Percentiles rank a stretch among this genome's conserved stretches.
phyloP scores from a whole-genome alignment of 768 basidiomycete genomes.

The Rhodotorula diobovata region DNA sequence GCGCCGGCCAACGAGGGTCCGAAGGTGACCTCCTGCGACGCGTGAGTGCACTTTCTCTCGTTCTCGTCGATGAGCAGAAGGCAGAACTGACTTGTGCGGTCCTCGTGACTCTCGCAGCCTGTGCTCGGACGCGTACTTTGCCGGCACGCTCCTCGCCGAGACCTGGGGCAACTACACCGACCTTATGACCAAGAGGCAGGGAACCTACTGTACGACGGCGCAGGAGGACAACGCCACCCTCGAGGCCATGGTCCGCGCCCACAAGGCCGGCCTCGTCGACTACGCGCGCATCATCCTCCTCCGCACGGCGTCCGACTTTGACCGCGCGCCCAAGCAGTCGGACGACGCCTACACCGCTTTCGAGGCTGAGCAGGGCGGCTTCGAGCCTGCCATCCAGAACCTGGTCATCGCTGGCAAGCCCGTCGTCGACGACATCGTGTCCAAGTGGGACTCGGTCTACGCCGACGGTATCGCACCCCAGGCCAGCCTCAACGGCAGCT shows the following conservation, averaged over 20 bases:
- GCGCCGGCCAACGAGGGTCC: slow-evolving; percentile 48
- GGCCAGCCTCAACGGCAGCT: slow-evolving; percentile 25
- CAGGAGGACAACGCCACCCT: slow-evolving; percentile 52
- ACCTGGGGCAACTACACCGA: slow-evolving; percentile 50
- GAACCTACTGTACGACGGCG: slow-evolving; percentile 46
- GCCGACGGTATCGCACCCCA: slow-evolving; percentile 46
- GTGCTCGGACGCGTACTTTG: slow-evolving; percentile 40
- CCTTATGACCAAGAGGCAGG: slow-evolving; percentile 48
- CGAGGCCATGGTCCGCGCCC: slow-evolving; percentile 48
- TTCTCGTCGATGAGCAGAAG: not conserved
- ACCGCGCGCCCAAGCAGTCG: slow-evolving; percentile 41
- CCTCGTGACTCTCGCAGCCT: not conserved
- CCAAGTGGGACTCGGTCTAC: slow-evolving; percentile 48
- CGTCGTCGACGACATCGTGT: slow-evolving; percentile 49
- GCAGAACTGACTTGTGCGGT: too few relatives aligned
- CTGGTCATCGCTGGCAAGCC: slow-evolving; percentile 50
- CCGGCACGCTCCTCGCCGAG: slow-evolving; percentile 48
- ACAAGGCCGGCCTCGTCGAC: slow-evolving; percentile 47
- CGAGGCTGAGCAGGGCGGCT: slow-evolving; percentile 46
- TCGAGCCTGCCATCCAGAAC: slow-evolving; percentile 48
- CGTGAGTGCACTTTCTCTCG: not conserved
- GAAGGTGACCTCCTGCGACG: slow-evolving; percentile 47
- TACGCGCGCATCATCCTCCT: slow-evolving; percentile 50
- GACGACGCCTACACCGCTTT: slow-evolving; percentile 45
- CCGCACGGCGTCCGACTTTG: slow-evolving; percentile 50